Conservation (phyloP, 2,329 filamentous ascomycete species). For the Pseudonectria buxi region DNA sequence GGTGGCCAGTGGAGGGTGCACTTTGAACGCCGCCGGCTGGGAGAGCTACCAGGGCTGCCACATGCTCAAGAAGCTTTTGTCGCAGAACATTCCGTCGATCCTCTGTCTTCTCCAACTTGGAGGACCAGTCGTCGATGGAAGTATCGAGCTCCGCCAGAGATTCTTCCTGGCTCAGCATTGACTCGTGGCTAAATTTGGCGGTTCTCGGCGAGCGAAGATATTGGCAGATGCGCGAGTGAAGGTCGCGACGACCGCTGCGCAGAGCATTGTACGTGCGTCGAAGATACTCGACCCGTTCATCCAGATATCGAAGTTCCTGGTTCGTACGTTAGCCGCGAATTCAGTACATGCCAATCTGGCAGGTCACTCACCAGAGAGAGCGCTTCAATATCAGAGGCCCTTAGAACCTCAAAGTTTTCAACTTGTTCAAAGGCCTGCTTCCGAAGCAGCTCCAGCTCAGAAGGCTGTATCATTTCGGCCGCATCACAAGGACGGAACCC, state of each 20-base stretch:
- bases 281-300: constrained; percentile 72
- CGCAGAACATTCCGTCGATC: constrained; percentile 68
- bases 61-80: constrained; percentile 75
- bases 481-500: constrained; percentile 52
- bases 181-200: constrained; percentile 66
- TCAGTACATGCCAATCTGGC: neutral
- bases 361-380: constrained; percentile 51
- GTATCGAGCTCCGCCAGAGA: constrained; percentile 68
- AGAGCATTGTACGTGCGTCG: constrained; percentile 70
- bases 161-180: constrained; percentile 73
- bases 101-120: constrained; percentile 73
- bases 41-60: constrained; percentile 62
- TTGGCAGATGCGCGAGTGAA: constrained; percentile 70
- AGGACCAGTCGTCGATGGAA: constrained; percentile 75
- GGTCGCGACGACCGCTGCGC: constrained; percentile 66
- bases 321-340: constrained; percentile 4
- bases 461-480: constrained; percentile 35
- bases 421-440: constrained; percentile 57
- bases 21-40: constrained; percentile 20
- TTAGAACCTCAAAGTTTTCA: constrained; percentile 58
- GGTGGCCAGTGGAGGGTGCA: constrained; percentile 30
- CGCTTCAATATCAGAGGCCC: constrained; percentile 53
- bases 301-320: constrained; percentile 67
- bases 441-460: constrained; percentile 46
- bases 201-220: constrained; percentile 66